Conservation (phyloP, 306 rosid species). For the cucumber (Cucumis sativus) region Cucumber_9930_V3 NC_026655.2:8611501-8612000, state of each 20-base stretch:
- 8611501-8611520: background rate
- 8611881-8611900: background rate
- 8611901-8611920: background rate
- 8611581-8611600: background rate
- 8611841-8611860: background rate
- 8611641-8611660: background rate
- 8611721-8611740: background rate
- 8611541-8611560: background rate
- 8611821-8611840: slow-evolving; percentile 1
- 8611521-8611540: background rate
- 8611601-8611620: background rate
- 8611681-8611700: background rate
- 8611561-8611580: background rate
- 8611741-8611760: background rate
- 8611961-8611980: slow-evolving; percentile 49
- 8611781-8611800: background rate
- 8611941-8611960: background rate
- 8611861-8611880: background rate
- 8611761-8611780: background rate
- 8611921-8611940: background rate
- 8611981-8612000: slow-evolving; percentile 57
- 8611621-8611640: background rate
- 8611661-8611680: background rate
- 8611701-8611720: background rate
- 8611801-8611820: background rate